Evolutionary conservation across 441 rosid genomes (phyloP), one percentile per base, ranked within the genome.

Genomic region (Viola pubescens): DNA sequence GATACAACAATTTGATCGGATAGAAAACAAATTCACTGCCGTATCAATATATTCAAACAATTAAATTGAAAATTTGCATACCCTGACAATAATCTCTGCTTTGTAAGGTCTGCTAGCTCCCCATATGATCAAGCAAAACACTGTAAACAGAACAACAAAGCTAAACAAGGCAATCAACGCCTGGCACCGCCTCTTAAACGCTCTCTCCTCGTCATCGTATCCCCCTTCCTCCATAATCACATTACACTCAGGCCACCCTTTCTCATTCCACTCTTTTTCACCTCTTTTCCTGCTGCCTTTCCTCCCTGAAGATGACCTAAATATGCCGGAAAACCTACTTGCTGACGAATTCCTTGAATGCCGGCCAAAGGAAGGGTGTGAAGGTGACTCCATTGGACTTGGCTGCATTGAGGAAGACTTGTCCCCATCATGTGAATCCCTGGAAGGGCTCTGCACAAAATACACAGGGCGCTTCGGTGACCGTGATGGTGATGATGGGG

Each of bases 81-180:
- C 89, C 91, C 79, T 88, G 65, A 88, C 86, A 0, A 76, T 60
- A 64, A 94, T 71, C 52, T 81, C 59, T 1, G 97, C 85, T 63
- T 88, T 90, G 78, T 73, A 88, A 73, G 96, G 91, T 69, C 89
- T 74, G 65, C 96, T 82, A 48, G 88, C 97, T 0, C 94, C 94
- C 97, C 96, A 94, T 10, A 94, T 76, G 55, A 89, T 88, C 81
- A 92, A 73, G 75, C 96, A 90, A 58, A 88, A 84, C 56, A 88
- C 87, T 7, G 91, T 81, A 63, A 94, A 90, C 73, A 88, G 60
- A 61, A 77, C 45, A 54, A 86, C 74, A 62, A 75, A 84, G 37
- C 86, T 78, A 39, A 68, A 66, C 7, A 88, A 16, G 26, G 84
- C 84, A 52, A 94, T 67, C 60, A 84, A 66, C 7, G 73, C 88